Conservation (phyloP, 2,329 filamentous ascomycete genomes). For the Claviceps quebecensis region DNA sequence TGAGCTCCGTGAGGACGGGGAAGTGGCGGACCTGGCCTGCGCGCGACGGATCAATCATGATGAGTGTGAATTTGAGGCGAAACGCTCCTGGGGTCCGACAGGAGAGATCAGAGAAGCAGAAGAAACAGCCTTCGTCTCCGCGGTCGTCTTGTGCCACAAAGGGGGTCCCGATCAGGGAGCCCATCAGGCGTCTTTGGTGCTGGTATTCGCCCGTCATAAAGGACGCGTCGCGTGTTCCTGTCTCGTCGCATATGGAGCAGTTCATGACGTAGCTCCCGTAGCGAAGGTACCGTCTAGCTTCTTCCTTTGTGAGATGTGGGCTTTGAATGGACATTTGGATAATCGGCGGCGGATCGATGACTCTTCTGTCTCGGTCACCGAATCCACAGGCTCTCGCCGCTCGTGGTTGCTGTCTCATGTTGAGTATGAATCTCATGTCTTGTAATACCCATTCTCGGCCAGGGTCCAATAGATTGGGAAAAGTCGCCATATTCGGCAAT, state of each 20-base stretch:
- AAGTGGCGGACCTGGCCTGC: slow-evolving; percentile 32
- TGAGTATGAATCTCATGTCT: slow-evolving; percentile 17
- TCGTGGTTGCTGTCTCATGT: slow-evolving; percentile 61
- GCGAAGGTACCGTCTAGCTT: slow-evolving; percentile 36
- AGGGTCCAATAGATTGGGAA: slow-evolving; percentile 16
- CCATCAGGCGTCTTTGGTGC: slow-evolving; percentile 65
- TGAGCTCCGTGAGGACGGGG: slow-evolving; percentile 35
- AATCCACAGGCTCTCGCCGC: slow-evolving; percentile 72
- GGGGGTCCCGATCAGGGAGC: slow-evolving; percentile 60
- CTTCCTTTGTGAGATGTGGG: slow-evolving; percentile 37
- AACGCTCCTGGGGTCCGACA: slow-evolving; percentile 67
- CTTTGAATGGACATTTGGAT: slow-evolving; percentile 57
- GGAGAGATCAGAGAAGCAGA: slow-evolving; percentile 72
- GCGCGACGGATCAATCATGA: slow-evolving; percentile 51
- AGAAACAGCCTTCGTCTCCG: slow-evolving; percentile 64
- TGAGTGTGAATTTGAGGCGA: slow-evolving; percentile 58
- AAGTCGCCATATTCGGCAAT: neutral
- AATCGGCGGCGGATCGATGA: slow-evolving; percentile 75
- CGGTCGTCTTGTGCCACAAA: slow-evolving; percentile 65
- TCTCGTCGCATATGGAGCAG: slow-evolving; percentile 61
- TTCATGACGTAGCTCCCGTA: slow-evolving; percentile 59
- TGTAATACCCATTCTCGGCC: slow-evolving; percentile 9
- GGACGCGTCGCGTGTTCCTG: slow-evolving; percentile 52
- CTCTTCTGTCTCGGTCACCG: slow-evolving; percentile 66
- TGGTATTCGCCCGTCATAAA: slow-evolving; percentile 58